These are phyloP conservation scores for Dentipellis fragilis DNA, from an alignment of 768 basidiomycete genomes.

Conservation along the genomic window DNA sequence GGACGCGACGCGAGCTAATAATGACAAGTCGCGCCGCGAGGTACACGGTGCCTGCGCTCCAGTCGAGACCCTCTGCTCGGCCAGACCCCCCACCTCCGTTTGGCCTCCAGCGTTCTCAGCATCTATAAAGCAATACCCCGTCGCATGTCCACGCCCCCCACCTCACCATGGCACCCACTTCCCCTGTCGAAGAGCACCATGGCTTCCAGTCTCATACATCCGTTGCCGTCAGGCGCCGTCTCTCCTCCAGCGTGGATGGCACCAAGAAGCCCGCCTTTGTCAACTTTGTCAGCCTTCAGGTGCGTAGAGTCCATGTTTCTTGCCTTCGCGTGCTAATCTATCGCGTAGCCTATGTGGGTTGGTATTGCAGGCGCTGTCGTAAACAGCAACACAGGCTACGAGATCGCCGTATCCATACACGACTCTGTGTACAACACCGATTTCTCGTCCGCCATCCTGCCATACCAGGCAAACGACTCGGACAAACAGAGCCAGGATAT, in stretches of 20 bases:
- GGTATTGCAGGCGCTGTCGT: conserved; percentile 59
- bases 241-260: conserved; percentile 41
- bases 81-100: conserved; percentile 1
- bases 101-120: not conserved
- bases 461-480: conserved; percentile 40
- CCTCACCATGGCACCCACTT: conserved; percentile 38
- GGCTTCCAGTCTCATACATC: conserved; percentile 59
- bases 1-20: no score
- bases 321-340: conserved; percentile 15
- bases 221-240: conserved; percentile 52
- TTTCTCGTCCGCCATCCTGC: conserved; percentile 48
- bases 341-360: conserved; percentile 77
- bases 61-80: not conserved
- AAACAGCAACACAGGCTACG: conserved; percentile 50
- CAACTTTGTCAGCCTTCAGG: conserved; percentile 55
- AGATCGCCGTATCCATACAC: conserved; percentile 72
- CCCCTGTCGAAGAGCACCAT: conserved; percentile 14
- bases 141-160: conserved; percentile 12
- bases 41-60: not conserved
- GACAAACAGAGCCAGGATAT: conserved; percentile 51
- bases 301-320: conserved; percentile 25
- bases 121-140: not conserved
- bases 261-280: conserved; percentile 44
- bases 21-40: no score
- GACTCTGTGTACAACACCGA: conserved; percentile 83